Conservation (phyloP, 208 protist species). For the Phytomonas francai region DNA sequence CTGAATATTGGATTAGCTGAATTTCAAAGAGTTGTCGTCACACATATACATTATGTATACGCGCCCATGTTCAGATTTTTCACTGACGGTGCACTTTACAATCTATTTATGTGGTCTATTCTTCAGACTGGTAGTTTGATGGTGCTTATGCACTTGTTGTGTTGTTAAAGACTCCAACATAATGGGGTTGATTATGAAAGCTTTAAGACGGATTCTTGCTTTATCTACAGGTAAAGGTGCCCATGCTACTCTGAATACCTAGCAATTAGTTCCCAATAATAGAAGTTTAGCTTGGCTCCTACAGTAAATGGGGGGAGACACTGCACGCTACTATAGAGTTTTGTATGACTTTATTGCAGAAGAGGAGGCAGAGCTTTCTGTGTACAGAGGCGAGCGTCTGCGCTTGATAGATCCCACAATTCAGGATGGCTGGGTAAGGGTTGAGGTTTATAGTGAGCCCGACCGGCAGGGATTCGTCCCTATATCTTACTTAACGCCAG, state of each 20-base stretch:
- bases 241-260: neutral
- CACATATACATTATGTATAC: neutral
- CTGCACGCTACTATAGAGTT: constrained; percentile 31
- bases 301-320: neutral
- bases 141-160: neutral
- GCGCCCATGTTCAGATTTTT: neutral
- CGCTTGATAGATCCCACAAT: constrained; percentile 27
- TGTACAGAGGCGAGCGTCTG: constrained; percentile 58
- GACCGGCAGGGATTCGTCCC: constrained; percentile 70
- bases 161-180: neutral
- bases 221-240: neutral
- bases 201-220: neutral
- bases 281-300: neutral
- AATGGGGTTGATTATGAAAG: neutral
- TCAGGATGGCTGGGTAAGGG: constrained; percentile 81
- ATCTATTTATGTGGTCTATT: neutral
- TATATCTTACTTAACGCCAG: constrained; percentile 40
- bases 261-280: neutral
- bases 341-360: constrained; percentile 64
- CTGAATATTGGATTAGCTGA: neutral
- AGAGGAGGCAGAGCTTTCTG: constrained; percentile 69
- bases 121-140: neutral
- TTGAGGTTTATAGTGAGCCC: constrained; percentile 27
- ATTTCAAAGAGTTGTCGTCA: neutral
- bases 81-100: neutral